A percentile compares a stretch with the other conserved stretches of the same genome.
phyloP scores from a whole-genome alignment of 495 filamentous ascomycete genomes.

The Aspergillus cristatus region DNA sequence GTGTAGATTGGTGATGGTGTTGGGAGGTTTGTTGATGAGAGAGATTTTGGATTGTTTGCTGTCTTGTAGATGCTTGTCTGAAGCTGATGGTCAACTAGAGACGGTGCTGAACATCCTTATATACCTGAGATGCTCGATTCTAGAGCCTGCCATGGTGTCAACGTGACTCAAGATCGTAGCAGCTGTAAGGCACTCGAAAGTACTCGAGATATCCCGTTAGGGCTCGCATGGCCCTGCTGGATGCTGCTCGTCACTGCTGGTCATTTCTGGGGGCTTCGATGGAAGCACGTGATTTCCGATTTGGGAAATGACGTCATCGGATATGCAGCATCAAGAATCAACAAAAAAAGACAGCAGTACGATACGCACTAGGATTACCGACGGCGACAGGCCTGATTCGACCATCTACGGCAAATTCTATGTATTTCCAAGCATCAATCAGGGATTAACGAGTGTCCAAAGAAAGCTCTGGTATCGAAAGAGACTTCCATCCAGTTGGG shows the following conservation, averaged over 20 bases:
- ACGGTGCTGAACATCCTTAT: slow-evolving; percentile 8
- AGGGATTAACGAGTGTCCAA: too few relatives aligned
- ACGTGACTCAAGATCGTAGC: too few relatives aligned
- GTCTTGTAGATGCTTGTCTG: slow-evolving; percentile 6
- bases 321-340: slow-evolving; percentile 1
- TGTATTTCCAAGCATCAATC: too few relatives aligned
- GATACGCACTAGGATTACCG: too few relatives aligned
- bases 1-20: slow-evolving; percentile 3
- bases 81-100: background rate
- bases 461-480: too few relatives aligned
- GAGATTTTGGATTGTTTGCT: slow-evolving; percentile 2
- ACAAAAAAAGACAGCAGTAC: too few relatives aligned
- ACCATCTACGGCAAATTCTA: too few relatives aligned
- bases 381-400: too few relatives aligned
- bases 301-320: background rate
- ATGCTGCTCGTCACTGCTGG: slow-evolving; percentile 8
- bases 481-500: too few relatives aligned
- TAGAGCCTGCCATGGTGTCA: slow-evolving; percentile 2
- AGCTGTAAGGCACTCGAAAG: too few relatives aligned
- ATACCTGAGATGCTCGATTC: slow-evolving; percentile 4
- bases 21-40: slow-evolving; percentile 3
- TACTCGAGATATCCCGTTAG: too few relatives aligned
- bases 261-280: too few relatives aligned
- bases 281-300: slow-evolving; percentile 13
- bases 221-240: background rate